Base-by-base conservation (phyloP, 2,329 filamentous ascomycete genomes). In the Diaporthe aspalathi region DNA sequence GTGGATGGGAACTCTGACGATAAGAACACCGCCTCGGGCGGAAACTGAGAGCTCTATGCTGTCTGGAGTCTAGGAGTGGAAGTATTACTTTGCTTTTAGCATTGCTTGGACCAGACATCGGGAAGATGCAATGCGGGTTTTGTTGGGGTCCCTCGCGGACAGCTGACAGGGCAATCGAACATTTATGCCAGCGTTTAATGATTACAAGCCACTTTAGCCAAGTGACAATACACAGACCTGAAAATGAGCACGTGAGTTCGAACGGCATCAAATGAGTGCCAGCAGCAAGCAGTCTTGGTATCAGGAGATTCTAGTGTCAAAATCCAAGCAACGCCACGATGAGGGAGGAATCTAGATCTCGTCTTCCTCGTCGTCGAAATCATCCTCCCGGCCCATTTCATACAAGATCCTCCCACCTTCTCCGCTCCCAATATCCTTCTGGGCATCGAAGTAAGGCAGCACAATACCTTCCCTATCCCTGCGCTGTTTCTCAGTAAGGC, bases 361-460 rank as follows among this genome's bases (percentile, higher is more conserved):
- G 82, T 98, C 95, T 78, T 98, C 80, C 70, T 82, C 80, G 29
- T 82, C 80, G 72, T 82, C 80, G 71, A 98, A 98, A 80, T 98
- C 94, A 81, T 99, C 96, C 83, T 98, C 96, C 74, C 91, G 89
- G 1, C 95, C 95, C 93, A 98, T 97, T 76, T 98, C 95, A 80
- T 99, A 99, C 77, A 99, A 79, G 75, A 99, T 99, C 73, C 95
- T 88, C 0, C 96, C 96, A 5, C 96, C 95, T 77, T 97, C 94
- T 0, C 95, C 95, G 0, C 89, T 88, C 1, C 91, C 92, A 66
- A 90, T 88, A 60, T 92, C 92, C 67, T 90, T 93, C 86, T 99
- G 96, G 29, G 96, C 96, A 84, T 99, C 96, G 81, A 97, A 98
- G 80, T 99, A 98, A 20, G 96, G 96, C 80, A 98, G 80, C 50